phyloP scores from a whole-genome alignment of 2,329 filamentous ascomycete species.

The Zymoseptoria brevis region DNA sequence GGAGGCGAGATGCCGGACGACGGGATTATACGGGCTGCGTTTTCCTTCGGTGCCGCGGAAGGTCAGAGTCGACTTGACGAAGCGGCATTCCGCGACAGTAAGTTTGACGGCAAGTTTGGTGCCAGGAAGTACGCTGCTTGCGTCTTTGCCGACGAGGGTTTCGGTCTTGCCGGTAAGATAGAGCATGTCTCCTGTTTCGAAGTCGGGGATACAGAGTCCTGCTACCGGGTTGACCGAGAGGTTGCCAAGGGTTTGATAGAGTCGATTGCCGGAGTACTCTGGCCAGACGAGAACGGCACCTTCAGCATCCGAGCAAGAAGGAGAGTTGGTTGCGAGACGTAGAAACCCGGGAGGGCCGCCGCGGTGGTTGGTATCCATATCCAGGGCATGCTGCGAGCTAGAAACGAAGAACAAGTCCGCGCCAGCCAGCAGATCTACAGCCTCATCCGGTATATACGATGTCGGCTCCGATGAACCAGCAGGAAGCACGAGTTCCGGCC shows the following conservation, averaged over 20 bases:
- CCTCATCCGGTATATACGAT: slow-evolving; percentile 42
- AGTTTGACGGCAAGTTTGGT: slow-evolving; percentile 67
- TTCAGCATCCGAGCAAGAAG: slow-evolving; percentile 19
- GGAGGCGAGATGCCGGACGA: slow-evolving; percentile 54
- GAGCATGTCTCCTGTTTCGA: slow-evolving; percentile 61
- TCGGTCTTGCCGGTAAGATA: slow-evolving; percentile 64
- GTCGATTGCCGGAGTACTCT: slow-evolving; percentile 75
- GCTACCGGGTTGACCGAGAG: slow-evolving; percentile 57
- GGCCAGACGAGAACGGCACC: slow-evolving; percentile 60
- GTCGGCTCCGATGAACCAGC: slow-evolving; percentile 35
- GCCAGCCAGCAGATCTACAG: slow-evolving; percentile 51
- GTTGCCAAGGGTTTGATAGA: slow-evolving; percentile 81
- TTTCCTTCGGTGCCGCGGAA: slow-evolving; percentile 56
- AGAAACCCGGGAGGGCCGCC: slow-evolving; percentile 70
- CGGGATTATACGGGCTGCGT: slow-evolving; percentile 71
- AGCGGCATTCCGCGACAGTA: slow-evolving; percentile 51
- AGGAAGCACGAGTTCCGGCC: slow-evolving; percentile 40
- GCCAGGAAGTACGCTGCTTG: slow-evolving; percentile 55
- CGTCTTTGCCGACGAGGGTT: slow-evolving; percentile 57
- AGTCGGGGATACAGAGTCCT: slow-evolving; percentile 67
- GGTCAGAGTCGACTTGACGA: slow-evolving; percentile 57
- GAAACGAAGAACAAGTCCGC: slow-evolving; percentile 75
- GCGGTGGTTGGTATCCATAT: slow-evolving; percentile 79
- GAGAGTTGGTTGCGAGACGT: slow-evolving; percentile 53
- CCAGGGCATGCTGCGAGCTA: slow-evolving; percentile 50